Evolutionary conservation across 2,329 filamentous ascomycete genomes (phyloP).

Genomic region (Zopfia rhizophila): DNA sequence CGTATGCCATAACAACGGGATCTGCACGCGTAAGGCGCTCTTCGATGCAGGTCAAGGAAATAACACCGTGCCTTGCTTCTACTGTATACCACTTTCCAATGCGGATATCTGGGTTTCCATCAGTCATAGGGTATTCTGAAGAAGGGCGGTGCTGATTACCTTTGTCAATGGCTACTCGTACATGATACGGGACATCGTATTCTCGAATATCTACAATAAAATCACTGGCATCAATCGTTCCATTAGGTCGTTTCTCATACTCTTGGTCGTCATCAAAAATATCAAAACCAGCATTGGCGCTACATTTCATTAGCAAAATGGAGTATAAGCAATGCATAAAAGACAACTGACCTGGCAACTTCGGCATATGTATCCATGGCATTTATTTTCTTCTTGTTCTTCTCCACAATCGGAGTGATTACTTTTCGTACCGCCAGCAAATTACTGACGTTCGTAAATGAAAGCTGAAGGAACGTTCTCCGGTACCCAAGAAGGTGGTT

Average conservation of each 20-base stretch:
- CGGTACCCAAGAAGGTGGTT: conserved; percentile 94
- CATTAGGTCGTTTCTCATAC: conserved; percentile 81
- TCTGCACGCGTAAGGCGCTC: conserved; percentile 91
- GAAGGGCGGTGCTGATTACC: conserved; percentile 57
- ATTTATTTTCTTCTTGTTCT: conserved; percentile 95
- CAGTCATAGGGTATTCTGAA: conserved; percentile 10
- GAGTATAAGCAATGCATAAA: conserved; percentile 7
- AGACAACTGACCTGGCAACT: conserved; percentile 77
- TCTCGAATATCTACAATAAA: conserved; percentile 98
- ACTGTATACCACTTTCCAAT: conserved; percentile 98
- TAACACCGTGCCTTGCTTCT: conserved; percentile 89
- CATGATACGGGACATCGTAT: conserved; percentile 99
- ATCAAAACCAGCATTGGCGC: conserved; percentile 85
- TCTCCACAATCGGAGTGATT: conserved; percentile 91
- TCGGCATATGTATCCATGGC: conserved; percentile 99
- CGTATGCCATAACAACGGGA: conserved; percentile 97
- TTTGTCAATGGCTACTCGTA: conserved; percentile 97
- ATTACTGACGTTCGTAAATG: conserved; percentile 88
- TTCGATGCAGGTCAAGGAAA: conserved; percentile 84
- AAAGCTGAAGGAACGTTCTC: conserved; percentile 85
- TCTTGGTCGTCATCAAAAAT: conserved; percentile 93
- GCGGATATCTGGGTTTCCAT: conserved; percentile 75
- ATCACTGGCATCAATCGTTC: conserved; percentile 89
- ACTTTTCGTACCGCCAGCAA: conserved; percentile 84
- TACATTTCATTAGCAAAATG: conserved; percentile 48